Evolutionary conservation across 176 grass and related monocot genomes (phyloP).

Genomic region (Dendrocalamus sinicus): DNA sequence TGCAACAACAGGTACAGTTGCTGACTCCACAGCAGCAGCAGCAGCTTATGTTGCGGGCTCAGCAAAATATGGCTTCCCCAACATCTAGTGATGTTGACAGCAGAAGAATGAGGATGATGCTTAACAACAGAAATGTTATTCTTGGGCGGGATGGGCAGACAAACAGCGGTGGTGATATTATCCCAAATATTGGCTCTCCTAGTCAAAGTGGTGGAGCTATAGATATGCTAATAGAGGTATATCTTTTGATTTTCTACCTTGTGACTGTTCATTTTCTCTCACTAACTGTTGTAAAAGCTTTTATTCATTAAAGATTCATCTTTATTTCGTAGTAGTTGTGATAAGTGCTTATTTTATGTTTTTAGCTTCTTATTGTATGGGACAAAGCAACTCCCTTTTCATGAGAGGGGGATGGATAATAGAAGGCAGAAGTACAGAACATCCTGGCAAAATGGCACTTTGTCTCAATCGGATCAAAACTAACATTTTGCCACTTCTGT

Average conservation of each 20-base stretch:
- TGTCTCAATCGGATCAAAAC: background rate
- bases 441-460: background rate
- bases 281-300: slow-evolving; percentile 17
- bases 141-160: slow-evolving; percentile 73
- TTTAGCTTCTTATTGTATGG: background rate
- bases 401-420: slow-evolving; percentile 1
- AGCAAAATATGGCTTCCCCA: slow-evolving; percentile 77
- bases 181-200: slow-evolving; percentile 75
- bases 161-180: slow-evolving; percentile 66
- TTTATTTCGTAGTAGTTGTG: slow-evolving; percentile 9
- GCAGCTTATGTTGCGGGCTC: slow-evolving; percentile 70
- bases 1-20: slow-evolving; percentile 76
- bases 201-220: slow-evolving; percentile 73
- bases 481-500: background rate
- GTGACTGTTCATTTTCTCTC: slow-evolving; percentile 22
- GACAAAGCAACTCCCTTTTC: background rate
- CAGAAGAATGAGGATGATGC: slow-evolving; percentile 82
- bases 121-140: slow-evolving; percentile 71
- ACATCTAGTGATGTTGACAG: slow-evolving; percentile 76
- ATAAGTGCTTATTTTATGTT: slow-evolving; percentile 8
- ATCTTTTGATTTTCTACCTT: slow-evolving; percentile 29
- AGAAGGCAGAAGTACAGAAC: background rate
- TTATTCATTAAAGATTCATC: background rate
- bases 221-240: slow-evolving; percentile 82
- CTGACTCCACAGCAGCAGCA: slow-evolving; percentile 80